phyloP scores from a whole-genome alignment of 1,284 basidiomycete species.

The Boletus hoseneyae region DNA sequence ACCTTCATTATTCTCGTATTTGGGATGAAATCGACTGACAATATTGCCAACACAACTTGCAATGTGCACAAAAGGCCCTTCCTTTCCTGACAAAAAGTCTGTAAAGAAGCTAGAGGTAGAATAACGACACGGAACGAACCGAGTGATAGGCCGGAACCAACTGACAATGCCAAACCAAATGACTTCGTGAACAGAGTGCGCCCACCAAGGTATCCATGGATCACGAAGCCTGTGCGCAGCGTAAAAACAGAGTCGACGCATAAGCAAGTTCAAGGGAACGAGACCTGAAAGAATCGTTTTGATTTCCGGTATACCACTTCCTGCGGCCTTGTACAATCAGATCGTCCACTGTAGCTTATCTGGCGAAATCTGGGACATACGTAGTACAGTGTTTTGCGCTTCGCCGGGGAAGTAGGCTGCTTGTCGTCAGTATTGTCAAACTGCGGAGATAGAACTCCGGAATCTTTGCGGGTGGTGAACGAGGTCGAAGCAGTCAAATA shows the following conservation, averaged over 20 bases:
- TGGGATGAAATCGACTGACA: constrained; percentile 79
- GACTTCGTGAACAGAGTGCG: constrained; percentile 91
- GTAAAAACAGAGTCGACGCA: constrained; percentile 3
- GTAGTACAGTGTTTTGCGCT: constrained; percentile 80
- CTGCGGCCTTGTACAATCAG: constrained; percentile 65
- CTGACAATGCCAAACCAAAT: constrained; percentile 85
- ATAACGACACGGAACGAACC: constrained; percentile 41
- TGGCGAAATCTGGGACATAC: constrained; percentile 42
- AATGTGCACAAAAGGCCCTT: constrained; percentile 97
- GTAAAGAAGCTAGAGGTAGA: constrained; percentile 8
- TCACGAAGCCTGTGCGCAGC: constrained; percentile 76
- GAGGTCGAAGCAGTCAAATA: constrained; percentile 85
- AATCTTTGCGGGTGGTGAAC: constrained; percentile 86
- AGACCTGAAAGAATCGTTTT: constrained; percentile 92
- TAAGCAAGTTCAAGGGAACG: not conserved
- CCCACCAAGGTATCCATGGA: constrained; percentile 93
- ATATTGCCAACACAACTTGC: constrained; percentile 95
- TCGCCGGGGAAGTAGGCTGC: constrained; percentile 31
- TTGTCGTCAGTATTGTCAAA: constrained; percentile 36
- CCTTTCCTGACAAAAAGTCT: constrained; percentile 56
- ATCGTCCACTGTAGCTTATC: constrained; percentile 12
- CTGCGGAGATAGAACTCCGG: constrained; percentile 59
- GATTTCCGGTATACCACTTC: constrained; percentile 95
- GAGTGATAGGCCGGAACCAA: constrained; percentile 86
- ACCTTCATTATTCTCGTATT: constrained; percentile 95